These are phyloP conservation scores for Berkeleyomyces rouxiae DNA, from an alignment of 2,329 filamentous ascomycete genomes.

Conservation along the genomic window DNA sequence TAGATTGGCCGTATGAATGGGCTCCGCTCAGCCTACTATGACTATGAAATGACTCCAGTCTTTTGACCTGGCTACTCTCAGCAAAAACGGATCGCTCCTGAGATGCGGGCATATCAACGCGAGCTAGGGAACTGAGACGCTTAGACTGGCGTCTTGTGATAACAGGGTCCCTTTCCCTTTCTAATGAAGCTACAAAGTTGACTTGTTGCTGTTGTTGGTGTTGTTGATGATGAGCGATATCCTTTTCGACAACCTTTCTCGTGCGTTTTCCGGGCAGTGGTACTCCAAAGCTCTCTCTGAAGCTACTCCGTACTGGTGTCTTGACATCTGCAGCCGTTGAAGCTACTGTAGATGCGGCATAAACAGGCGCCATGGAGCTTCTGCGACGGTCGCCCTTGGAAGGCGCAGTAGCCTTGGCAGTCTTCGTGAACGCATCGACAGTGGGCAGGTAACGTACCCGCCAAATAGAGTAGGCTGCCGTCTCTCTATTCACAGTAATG, in stretches of 20 bases:
- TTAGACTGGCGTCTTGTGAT: constrained; percentile 46
- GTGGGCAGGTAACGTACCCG: constrained; percentile 60
- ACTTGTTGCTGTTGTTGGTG: constrained; percentile 18
- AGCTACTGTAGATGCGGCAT: constrained; percentile 2
- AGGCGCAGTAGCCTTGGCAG: not conserved
- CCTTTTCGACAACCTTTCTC: constrained; percentile 27
- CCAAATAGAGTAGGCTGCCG: constrained; percentile 71
- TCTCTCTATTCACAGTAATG: constrained; percentile 64
- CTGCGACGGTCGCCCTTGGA: constrained; percentile 35
- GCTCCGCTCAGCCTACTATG: constrained; percentile 42
- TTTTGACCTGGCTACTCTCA: constrained; percentile 41
- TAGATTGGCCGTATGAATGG: constrained; percentile 29
- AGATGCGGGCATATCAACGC: constrained; percentile 71
- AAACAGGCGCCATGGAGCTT: constrained; percentile 47
- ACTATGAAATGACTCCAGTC: constrained; percentile 54
- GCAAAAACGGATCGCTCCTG: constrained; percentile 68
- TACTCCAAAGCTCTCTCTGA: constrained; percentile 62
- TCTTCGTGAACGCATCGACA: constrained; percentile 37
- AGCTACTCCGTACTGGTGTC: constrained; percentile 54
- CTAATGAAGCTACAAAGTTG: constrained; percentile 49
- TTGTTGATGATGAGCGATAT: not conserved
- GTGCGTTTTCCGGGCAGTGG: constrained; percentile 36
- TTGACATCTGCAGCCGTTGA: constrained; percentile 27
- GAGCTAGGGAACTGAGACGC: constrained; percentile 77
- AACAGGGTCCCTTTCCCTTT: constrained; percentile 44